These are phyloP conservation scores for Balansia obtecta DNA, from an alignment of 2,329 filamentous ascomycete genomes.

Conservation along the genomic window DNA sequence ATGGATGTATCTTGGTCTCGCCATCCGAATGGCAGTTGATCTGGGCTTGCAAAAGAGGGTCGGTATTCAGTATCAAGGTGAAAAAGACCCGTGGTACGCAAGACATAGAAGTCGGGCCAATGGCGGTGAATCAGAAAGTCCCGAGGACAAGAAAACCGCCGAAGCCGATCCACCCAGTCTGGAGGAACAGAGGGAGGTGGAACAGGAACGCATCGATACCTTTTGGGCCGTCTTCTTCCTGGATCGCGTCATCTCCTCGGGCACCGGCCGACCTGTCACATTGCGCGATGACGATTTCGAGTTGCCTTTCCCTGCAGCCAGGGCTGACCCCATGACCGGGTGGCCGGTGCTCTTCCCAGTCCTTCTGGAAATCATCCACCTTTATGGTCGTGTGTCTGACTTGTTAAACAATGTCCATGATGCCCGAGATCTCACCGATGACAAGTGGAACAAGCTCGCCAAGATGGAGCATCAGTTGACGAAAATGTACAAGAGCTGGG, in stretches of 20 bases:
- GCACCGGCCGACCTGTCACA: slow-evolving; percentile 73
- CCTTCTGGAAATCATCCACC: slow-evolving; percentile 70
- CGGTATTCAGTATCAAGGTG: slow-evolving; percentile 52
- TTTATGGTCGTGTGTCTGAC: slow-evolving; percentile 77
- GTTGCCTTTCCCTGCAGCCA: slow-evolving; percentile 49
- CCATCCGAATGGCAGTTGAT: slow-evolving; percentile 72
- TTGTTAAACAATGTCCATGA: slow-evolving; percentile 70
- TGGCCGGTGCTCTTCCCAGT: slow-evolving; percentile 73
- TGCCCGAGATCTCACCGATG: slow-evolving; percentile 59
- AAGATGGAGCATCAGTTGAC: slow-evolving; percentile 76
- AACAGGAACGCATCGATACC: slow-evolving; percentile 73
- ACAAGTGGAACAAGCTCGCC: slow-evolving; percentile 58
- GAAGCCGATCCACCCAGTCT: slow-evolving; percentile 27
- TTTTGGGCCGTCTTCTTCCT: slow-evolving; percentile 87
- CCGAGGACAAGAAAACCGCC: slow-evolving; percentile 30
- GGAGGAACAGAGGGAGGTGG: slow-evolving; percentile 50
- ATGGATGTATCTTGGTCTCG: slow-evolving; percentile 87
- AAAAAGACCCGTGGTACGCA: slow-evolving; percentile 36
- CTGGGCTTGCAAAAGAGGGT: slow-evolving; percentile 72
- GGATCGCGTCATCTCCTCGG: slow-evolving; percentile 77
- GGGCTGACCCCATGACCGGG: slow-evolving; percentile 41
- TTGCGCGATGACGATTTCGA: slow-evolving; percentile 78
- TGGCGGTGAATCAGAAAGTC: slow-evolving; percentile 18
- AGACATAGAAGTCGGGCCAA: slow-evolving; percentile 29
- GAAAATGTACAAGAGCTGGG: slow-evolving; percentile 57